Base-by-base conservation (phyloP, 2,329 filamentous ascomycete genomes). In the Paecilomyces niveus region DNA sequence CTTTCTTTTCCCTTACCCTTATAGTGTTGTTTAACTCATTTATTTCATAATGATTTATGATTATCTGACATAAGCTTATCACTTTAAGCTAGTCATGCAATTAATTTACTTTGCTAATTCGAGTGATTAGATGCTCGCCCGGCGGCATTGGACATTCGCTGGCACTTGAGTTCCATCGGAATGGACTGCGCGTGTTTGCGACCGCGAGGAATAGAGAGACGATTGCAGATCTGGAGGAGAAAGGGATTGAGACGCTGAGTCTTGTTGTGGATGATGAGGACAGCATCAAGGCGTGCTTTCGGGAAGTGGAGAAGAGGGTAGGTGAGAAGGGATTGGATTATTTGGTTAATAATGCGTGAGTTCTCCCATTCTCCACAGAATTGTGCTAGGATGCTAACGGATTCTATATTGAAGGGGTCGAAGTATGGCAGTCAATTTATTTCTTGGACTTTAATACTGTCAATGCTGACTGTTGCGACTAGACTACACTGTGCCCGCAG, bases 71-170 rank as follows among this genome's bases (percentile, higher is more conserved):
- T 57, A 54, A 54, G 32, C 15, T 21, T 39, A 56, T 65, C 29
- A 61, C 29, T 45, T 29, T 4, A 29, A 29, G n/a, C n/a, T n/a
- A n/a, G 26, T 7, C 7, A 29, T 29, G 26, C 5, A 29, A 29
- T 29, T 29, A 29, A 29, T 29, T 7, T 7, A 1, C 26, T 29
- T 29, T 29, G 26, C 26, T 13, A 13, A 24, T 70, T 13, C 22
- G 22, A 8, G 32, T 22, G 21, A 39, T 32, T 24, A 78, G 78
- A 51, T 80, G 81, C 66, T 79, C 76, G 1, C 79, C 81, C 6
- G 81, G 82, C 45, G 81, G 81, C 56, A 85, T 86, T 61, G 84
- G 84, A 29, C 79, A 86, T 65, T 79, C 80, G 15, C 75, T 87
- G 13, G 82, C 83, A 1, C 75, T 77, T 18, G 82, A 85, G 64